Evolutionary conservation across 2,329 filamentous ascomycete species (phyloP).

Genomic region (Akanthomyces muscarius): DNA sequence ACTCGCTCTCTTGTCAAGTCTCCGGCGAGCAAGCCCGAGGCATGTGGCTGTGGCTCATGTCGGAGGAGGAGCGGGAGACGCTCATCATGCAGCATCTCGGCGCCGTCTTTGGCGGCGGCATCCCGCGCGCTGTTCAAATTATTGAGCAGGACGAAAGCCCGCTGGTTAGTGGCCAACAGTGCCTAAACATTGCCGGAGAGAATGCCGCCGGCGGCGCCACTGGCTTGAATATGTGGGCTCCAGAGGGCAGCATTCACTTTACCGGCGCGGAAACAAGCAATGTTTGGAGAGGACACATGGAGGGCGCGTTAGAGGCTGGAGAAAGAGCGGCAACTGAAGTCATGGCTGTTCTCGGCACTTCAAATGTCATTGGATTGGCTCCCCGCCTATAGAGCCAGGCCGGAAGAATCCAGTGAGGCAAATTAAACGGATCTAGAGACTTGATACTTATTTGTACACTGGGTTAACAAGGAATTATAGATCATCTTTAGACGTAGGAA

Average conservation of each 20-base stretch:
- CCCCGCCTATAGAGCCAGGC: constrained; percentile 8
- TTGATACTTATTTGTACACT: neutral
- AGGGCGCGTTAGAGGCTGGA: constrained; percentile 23
- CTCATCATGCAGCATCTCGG: constrained; percentile 14
- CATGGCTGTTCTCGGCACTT: neutral
- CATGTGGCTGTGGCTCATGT: constrained; percentile 19
- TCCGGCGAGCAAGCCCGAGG: constrained; percentile 21
- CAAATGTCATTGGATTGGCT: neutral
- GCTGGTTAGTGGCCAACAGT: constrained; percentile 10
- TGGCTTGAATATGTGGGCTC: constrained; percentile 17
- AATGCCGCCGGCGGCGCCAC: constrained; percentile 18
- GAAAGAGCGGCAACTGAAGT: constrained; percentile 21
- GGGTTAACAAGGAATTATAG: neutral
- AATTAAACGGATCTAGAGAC: too few relatives aligned
- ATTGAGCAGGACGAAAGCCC: constrained; percentile 15
- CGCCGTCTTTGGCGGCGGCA: constrained; percentile 16
- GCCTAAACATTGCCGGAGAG: constrained; percentile 18
- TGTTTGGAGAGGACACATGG: constrained; percentile 23
- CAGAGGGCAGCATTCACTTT: constrained; percentile 23
- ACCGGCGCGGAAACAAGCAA: constrained; percentile 22
- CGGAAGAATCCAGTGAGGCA: constrained; percentile 24
- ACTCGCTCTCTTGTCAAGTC: constrained; percentile 22
- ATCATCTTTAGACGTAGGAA: neutral
- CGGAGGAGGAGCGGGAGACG: constrained; percentile 14
- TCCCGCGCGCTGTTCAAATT: constrained; percentile 18